Conservation (phyloP, 768 basidiomycete species). For the Rhizopogon vinicolor region DNA sequence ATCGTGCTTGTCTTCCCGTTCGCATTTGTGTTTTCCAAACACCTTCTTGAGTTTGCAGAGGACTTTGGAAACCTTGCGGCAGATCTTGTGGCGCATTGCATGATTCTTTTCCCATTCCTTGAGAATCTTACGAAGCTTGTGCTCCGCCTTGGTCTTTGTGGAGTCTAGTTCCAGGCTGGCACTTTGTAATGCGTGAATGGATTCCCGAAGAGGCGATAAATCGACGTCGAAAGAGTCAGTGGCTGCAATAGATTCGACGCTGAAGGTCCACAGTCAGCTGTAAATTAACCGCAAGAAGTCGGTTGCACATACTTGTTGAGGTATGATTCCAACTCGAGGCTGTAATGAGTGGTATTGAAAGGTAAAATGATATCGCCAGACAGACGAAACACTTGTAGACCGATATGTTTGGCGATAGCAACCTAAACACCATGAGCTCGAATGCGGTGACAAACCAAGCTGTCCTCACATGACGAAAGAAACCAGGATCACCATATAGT, state of each 20-base stretch:
- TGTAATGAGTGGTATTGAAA: conserved; percentile 66
- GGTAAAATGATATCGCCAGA: conserved; percentile 56
- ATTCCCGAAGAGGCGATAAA: conserved; percentile 39
- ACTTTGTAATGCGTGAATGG: conserved; percentile 42
- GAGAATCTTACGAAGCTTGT: conserved; percentile 42
- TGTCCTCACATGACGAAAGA: conserved; percentile 47
- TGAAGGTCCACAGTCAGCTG: conserved; percentile 5
- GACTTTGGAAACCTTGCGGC: conserved; percentile 21
- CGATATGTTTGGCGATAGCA: conserved; percentile 56
- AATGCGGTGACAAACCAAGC: background rate
- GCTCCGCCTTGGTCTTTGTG: conserved; percentile 54
- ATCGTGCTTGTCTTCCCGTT: conserved; percentile 4
- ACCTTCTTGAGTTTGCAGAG: conserved; percentile 33
- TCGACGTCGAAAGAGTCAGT: conserved; percentile 23
- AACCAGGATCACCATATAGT: conserved; percentile 58
- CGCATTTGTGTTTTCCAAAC: conserved; percentile 23
- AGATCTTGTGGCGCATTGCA: conserved; percentile 11
- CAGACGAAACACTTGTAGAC: conserved; percentile 50
- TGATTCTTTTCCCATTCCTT: conserved; percentile 28
- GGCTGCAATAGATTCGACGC: conserved; percentile 24
- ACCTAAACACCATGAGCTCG: conserved; percentile 26
- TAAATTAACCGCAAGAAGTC: background rate
- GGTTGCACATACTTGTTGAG: conserved; percentile 40
- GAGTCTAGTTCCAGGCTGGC: conserved; percentile 51
- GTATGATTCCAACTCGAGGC: conserved; percentile 49